These are phyloP conservation scores for Phytophthora quininea DNA, from an alignment of 352 stramenopile genomes.

Conservation along the genomic window DNA sequence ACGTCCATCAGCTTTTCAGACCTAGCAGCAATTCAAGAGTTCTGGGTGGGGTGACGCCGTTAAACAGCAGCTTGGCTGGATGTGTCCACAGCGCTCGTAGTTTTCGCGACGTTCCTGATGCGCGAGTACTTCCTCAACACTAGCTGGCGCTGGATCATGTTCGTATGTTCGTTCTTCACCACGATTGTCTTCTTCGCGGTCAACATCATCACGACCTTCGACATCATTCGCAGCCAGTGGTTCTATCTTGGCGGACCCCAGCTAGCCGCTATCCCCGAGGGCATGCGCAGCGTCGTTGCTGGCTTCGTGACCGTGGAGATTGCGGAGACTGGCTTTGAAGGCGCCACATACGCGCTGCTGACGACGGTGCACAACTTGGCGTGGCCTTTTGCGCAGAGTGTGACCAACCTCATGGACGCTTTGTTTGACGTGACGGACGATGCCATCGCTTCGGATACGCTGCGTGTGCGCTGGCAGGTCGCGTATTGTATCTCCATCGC, in stretches of 20 bases:
- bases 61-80: conserved; percentile 60
- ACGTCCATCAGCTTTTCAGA: conserved; percentile 58
- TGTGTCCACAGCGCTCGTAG: conserved; percentile 61
- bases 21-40: conserved; percentile 59
- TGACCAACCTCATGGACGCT: conserved; percentile 61
- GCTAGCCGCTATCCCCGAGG: conserved; percentile 60
- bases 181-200: conserved; percentile 52
- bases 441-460: conserved; percentile 64
- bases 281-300: conserved; percentile 64
- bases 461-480: conserved; percentile 64
- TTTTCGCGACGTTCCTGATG: conserved; percentile 61
- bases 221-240: conserved; percentile 69
- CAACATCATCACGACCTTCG: conserved; percentile 58
- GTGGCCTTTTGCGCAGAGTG: conserved; percentile 53
- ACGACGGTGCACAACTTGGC: conserved; percentile 73
- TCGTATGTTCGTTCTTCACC: conserved; percentile 48
- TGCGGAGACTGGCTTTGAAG: conserved; percentile 74
- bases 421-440: conserved; percentile 63
- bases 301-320: conserved; percentile 77
- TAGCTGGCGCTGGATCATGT: conserved; percentile 66
- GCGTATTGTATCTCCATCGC: conserved; percentile 62
- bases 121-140: conserved; percentile 62
- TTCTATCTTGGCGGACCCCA: conserved; percentile 72
- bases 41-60: conserved; percentile 61
- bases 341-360: conserved; percentile 65